phyloP scores from a whole-genome alignment of 2,329 filamentous ascomycete species.

The Capronia epimyces region DNA sequence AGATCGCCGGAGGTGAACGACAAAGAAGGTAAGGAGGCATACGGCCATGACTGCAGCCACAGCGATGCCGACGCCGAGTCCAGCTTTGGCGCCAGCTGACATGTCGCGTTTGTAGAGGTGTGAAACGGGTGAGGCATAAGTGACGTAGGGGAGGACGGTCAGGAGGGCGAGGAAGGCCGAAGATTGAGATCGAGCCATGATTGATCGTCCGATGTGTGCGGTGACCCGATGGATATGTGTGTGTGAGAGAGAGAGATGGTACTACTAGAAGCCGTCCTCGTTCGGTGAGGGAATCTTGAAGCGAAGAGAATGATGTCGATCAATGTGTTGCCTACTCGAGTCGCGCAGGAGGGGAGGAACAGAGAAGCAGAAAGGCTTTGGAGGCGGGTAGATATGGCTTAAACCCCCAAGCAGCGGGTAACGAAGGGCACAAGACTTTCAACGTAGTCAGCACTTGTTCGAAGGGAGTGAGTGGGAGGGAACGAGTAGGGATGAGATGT shows the following conservation, averaged over 20 bases:
- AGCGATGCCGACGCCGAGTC: constrained; percentile 27
- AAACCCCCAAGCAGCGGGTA: background rate
- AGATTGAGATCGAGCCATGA: constrained; percentile 10
- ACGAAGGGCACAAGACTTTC: background rate
- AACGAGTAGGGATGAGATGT: constrained; percentile 6
- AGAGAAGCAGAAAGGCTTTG: background rate
- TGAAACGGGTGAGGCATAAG: constrained; percentile 17
- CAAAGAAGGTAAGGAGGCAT: constrained; percentile 23
- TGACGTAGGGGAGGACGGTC: constrained; percentile 11
- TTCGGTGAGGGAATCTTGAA: background rate
- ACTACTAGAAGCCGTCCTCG: background rate
- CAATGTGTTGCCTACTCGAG: background rate
- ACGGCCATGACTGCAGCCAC: constrained; percentile 22
- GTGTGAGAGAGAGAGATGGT: background rate
- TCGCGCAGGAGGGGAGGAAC: constrained; percentile 2
- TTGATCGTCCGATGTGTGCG: constrained; percentile 6
- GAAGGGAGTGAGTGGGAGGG: constrained; percentile 5
- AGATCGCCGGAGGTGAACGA: constrained; percentile 26
- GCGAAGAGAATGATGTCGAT: background rate
- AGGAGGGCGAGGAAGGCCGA: constrained; percentile 9
- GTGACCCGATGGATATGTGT: too few species aligned
- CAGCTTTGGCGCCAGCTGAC: constrained; percentile 26
- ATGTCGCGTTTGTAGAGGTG: constrained; percentile 24
- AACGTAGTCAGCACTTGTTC: constrained; percentile 16
- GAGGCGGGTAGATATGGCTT: background rate